These are phyloP conservation scores for Hypomyces perniciosus DNA, from an alignment of 2,329 filamentous ascomycete genomes.

Conservation along the genomic window DNA sequence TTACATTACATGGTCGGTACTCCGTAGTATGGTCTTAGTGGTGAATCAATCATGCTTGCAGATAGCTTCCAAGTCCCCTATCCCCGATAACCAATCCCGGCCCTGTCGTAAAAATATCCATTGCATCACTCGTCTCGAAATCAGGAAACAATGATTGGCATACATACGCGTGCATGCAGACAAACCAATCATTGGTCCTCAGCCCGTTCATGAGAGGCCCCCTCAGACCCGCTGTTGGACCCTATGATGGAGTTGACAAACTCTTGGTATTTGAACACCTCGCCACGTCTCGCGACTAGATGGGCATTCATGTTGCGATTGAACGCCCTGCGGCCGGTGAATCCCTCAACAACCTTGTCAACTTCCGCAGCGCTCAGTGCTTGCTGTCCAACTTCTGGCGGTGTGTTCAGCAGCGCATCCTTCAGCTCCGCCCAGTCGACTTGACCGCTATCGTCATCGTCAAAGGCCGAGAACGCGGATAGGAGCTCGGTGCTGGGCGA, in stretches of 20 bases:
- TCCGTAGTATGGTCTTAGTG: too few relatives aligned
- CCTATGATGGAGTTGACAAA: constrained; percentile 71
- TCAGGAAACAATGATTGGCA: neutral
- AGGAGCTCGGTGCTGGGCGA: constrained; percentile 75
- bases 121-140: constrained; percentile 9
- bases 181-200: constrained; percentile 15
- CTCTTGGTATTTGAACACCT: constrained; percentile 91
- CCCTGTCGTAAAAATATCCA: neutral
- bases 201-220: constrained; percentile 22
- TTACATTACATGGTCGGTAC: neutral
- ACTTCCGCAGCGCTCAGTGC: constrained; percentile 67
- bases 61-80: neutral
- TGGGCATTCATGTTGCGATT: constrained; percentile 53
- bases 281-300: constrained; percentile 59
- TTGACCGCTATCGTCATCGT: constrained; percentile 91
- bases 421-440: constrained; percentile 77
- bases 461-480: constrained; percentile 90
- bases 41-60: too few relatives aligned
- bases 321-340: constrained; percentile 78
- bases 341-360: constrained; percentile 80
- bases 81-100: neutral
- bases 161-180: neutral
- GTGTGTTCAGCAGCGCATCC: constrained; percentile 76
- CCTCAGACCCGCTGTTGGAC: constrained; percentile 34
- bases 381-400: constrained; percentile 65